phyloP scores from a whole-genome alignment of 2,329 filamentous ascomycete species.

The Thielaviopsis euricoi region DNA sequence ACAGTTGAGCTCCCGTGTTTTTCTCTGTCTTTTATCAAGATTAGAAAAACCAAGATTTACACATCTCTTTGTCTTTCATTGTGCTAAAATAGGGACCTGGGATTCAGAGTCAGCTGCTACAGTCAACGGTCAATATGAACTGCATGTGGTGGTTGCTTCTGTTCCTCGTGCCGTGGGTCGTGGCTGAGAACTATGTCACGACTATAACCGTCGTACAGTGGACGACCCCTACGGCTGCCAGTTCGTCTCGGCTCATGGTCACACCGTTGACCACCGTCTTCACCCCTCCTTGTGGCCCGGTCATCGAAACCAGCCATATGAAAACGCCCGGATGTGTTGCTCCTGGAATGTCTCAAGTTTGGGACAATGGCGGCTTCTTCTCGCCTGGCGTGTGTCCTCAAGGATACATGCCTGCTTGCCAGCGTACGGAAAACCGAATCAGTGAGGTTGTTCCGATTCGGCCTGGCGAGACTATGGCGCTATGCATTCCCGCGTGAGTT shows the following conservation, averaged over 20 bases:
- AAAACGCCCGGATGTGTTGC: slow-evolving; percentile 5
- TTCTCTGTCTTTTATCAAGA: too few relatives aligned
- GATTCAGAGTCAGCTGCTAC: too few relatives aligned
- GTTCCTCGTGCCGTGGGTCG: neutral
- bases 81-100: too few relatives aligned
- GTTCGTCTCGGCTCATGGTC: neutral
- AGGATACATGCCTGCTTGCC: slow-evolving; percentile 17
- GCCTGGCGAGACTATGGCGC: slow-evolving; percentile 16
- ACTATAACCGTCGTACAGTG: slow-evolving; percentile 1
- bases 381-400: slow-evolving; percentile 18
- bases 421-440: slow-evolving; percentile 13
- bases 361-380: slow-evolving; percentile 17
- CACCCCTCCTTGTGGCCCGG: slow-evolving; percentile 5
- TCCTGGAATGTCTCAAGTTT: slow-evolving; percentile 13
- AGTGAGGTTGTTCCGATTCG: slow-evolving; percentile 14
- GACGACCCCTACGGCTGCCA: neutral
- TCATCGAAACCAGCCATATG: slow-evolving; percentile 4
- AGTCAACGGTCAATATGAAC: neutral
- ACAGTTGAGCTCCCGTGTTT: too few relatives aligned
- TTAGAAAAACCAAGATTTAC: too few relatives aligned
- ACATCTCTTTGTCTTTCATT: too few relatives aligned
- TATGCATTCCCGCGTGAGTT: slow-evolving; percentile 17
- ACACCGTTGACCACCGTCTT: slow-evolving; percentile 8
- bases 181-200: neutral
- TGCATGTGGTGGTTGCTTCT: neutral